phyloP scores from a whole-genome alignment of 805 yeast species.

The Maudiozyma pseudohumilis region DNA sequence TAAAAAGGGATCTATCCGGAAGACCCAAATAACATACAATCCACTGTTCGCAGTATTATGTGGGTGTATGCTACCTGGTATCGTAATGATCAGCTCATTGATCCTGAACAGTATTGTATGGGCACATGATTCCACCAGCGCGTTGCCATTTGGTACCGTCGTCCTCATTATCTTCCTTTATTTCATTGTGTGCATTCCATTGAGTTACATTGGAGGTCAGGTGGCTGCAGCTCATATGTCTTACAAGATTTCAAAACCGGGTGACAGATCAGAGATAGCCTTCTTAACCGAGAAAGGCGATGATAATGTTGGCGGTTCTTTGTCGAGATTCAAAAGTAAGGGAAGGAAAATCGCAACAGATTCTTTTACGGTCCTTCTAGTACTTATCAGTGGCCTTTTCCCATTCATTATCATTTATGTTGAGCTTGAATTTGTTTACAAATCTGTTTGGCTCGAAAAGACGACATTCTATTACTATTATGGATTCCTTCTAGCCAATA shows the following conservation, averaged over 20 bases:
- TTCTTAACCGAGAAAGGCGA: no score
- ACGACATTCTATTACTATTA: constrained; percentile 71
- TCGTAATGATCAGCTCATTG: constrained; percentile 40
- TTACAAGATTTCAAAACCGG: neutral
- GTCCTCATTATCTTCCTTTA: constrained; percentile 49
- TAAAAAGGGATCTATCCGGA: constrained; percentile 4
- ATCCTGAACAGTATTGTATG: constrained; percentile 60
- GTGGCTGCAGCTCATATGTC: constrained; percentile 7
- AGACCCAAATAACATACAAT: constrained; percentile 1
- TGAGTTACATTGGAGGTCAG: constrained; percentile 63
- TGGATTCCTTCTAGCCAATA: constrained; percentile 62
- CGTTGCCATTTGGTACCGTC: constrained; percentile 71
- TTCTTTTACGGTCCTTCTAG: constrained; percentile 4
- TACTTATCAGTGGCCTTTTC: constrained; percentile 42
- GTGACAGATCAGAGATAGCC: no score
- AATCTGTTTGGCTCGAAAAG: constrained; percentile 72
- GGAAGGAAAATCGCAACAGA: constrained; percentile 1
- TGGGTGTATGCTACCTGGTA: constrained; percentile 40
- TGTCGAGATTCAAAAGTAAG: constrained; percentile 1
- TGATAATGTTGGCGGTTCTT: neutral
- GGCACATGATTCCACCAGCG: constrained; percentile 65
- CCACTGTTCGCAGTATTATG: constrained; percentile 33
- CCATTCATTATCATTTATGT: constrained; percentile 79
- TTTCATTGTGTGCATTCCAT: constrained; percentile 59
- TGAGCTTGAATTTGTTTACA: constrained; percentile 61